Conservation (phyloP, 2,329 filamentous ascomycete genomes). For the Xylaria sp. region DNA sequence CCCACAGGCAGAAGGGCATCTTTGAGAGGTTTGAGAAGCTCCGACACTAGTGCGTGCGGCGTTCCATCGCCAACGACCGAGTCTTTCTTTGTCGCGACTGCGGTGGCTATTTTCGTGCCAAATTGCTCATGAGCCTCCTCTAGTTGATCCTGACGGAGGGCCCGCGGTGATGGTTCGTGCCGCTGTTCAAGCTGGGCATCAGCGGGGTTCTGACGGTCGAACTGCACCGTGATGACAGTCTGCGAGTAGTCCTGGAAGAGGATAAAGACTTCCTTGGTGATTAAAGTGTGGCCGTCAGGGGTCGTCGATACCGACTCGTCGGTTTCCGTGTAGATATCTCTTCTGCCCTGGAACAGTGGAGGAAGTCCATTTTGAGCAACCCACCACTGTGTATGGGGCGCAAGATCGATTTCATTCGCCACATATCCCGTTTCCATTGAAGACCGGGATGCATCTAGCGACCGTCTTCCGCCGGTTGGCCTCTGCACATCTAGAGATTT, state of each 20-base stretch:
- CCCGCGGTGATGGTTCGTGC: conserved; percentile 80
- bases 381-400: conserved; percentile 81
- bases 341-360: conserved; percentile 78
- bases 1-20: conserved; percentile 82
- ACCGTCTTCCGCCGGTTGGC: conserved; percentile 54
- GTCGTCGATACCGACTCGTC: conserved; percentile 75
- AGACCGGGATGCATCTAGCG: conserved; percentile 75
- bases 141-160: conserved; percentile 88
- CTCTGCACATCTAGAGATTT: conserved; percentile 69
- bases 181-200: conserved; percentile 80
- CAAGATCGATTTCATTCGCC: conserved; percentile 83
- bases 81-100: conserved; percentile 73
- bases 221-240: conserved; percentile 81
- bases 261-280: conserved; percentile 83
- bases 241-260: conserved; percentile 96
- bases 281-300: conserved; percentile 68
- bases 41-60: conserved; percentile 73
- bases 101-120: conserved; percentile 75
- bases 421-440: conserved; percentile 82
- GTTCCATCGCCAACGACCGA: conserved; percentile 83
- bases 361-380: conserved; percentile 77
- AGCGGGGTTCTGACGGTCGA: conserved; percentile 72
- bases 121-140: conserved; percentile 83
- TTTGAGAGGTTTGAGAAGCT: conserved; percentile 73
- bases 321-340: conserved; percentile 80